Evolutionary conservation across 345 rosid species (phyloP), one percentile per base, ranked within the genome.

Genomic region (Durio zibethinus): DNA sequence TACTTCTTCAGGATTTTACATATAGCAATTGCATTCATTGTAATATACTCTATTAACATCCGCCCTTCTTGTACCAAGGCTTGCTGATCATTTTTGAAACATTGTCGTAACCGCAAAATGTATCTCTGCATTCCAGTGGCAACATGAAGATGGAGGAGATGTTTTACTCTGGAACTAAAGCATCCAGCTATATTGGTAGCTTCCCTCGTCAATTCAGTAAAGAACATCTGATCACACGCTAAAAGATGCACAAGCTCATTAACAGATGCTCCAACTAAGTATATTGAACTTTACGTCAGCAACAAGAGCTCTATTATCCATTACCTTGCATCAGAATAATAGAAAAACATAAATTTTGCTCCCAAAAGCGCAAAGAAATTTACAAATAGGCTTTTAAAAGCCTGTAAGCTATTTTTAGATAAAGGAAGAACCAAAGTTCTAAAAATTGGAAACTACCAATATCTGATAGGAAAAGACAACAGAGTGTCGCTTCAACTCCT

Each of bases 1-100:
- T 95, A 95, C 85, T 95, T 95, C 93, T 95, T 93, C 50, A 95
- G 90, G 77, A 95, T 93, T 85, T 95, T 92, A 68, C 87, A 87
- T 57, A 93, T 93, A 48, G 99, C 99, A 72, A 87, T 89, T 0
- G 98, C 91, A 36, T 93, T 95, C 99, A 93, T 90, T 1, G 90
- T 86, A 29, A 89, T 81, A 74, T 95, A 93, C 27, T 93, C 89
- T 6, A 93, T 93, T 89, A 95, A 76, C 83, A 92, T 87, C 72
- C 83, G 79, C 36, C 98, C 99, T 77, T 93, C 92, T 70, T 92
- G 84, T 21, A 84, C 48, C 82, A 92, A 81, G 74, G 83, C 78
- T 76, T 86, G 90, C 62, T 80, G 89, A 74, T 90, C 87, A 31
- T 86, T 86, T 29, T 48, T 84, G 78, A 93, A 93, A 76, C 98